Evolutionary conservation across 352 stramenopile genomes (phyloP), one percentile per base, ranked within the genome.

Genomic region (Phytophthora pseudosyringae): DNA sequence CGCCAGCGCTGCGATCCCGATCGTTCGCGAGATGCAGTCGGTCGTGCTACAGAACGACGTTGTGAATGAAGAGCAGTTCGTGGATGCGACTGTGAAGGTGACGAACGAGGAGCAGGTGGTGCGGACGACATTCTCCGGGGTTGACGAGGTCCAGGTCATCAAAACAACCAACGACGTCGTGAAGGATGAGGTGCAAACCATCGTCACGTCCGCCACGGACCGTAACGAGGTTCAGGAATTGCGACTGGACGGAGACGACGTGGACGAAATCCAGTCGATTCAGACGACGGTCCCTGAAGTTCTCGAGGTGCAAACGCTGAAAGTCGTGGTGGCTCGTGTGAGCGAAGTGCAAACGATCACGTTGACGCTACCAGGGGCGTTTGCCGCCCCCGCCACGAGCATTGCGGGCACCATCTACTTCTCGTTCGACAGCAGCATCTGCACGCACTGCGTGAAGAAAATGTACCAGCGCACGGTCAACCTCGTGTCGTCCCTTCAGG

Each of bases 101-200:
- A 95, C 82, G 12, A 99, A 99, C 69, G 97, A 99, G 71, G 76
- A 96, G 8, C 96, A 99, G 70, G 97, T 95, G 5, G 88, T 99
- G 5, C 93, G 94, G 9, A 98, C 83, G 0, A 75, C 67, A 0
- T 94, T 97, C 38, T 83, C 75, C 0, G 93, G 93, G 6, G 78
- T 81, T 13, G 90, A 98, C 61, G 91, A 98, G 52, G 76, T 97
- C 10, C 91, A 98, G 56, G 73, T 95, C 8, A 87, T 98, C 28
- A 81, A 69, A 31, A 93, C 82, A 29, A 96, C 51, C 0, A 90
- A 90, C 25, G 45, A 54, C 4, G 58, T 71, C 3, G 93, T 96
- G 25, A 77, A 96, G 5, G 82, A 97, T 16, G 96, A 99, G 76
- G 71, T 98, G 3, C 91, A 98, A 70, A 89, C 80, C 9, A 79